A percentile compares a stretch with the other conserved stretches of the same genome.
Evolutionary conservation across 2,329 filamentous ascomycete species (phyloP).

Genomic region (Claviceps lovelessii): DNA sequence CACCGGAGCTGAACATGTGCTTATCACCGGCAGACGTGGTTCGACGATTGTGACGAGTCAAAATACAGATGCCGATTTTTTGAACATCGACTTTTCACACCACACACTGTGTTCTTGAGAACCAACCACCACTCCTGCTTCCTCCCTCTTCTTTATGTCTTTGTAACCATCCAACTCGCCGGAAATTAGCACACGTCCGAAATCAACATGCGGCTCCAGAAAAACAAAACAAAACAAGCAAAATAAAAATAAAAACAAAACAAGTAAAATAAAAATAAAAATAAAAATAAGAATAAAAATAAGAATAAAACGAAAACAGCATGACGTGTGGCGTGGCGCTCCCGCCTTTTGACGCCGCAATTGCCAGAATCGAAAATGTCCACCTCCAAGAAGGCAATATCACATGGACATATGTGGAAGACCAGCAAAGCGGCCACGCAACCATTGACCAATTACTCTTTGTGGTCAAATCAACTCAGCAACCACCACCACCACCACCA

Average conservation of each 20-base stretch:
- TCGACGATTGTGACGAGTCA: not conserved
- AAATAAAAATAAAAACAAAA: not conserved
- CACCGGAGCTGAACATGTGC: not conserved
- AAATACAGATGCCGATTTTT: not conserved
- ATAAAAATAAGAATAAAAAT: not conserved
- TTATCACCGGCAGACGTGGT: not conserved
- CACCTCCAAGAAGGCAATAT: conserved; percentile 12
- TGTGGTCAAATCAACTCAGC: conserved; percentile 6
- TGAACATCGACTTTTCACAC: not conserved
- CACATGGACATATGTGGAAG: conserved; percentile 13
- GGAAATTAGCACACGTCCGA: not conserved
- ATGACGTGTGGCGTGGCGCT: not conserved
- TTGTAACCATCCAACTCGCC: not conserved
- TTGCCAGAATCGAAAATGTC: conserved; percentile 9
- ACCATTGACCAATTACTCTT: conserved; percentile 17
- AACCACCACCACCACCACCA: not conserved
- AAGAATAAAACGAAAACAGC: too few relatives aligned
- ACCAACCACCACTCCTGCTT: too few relatives aligned
- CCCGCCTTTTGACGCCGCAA: not conserved
- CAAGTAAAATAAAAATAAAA: not conserved
- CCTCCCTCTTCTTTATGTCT: not conserved
- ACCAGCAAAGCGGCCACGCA: conserved; percentile 6
- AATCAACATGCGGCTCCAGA: too few relatives aligned
- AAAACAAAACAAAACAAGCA: not conserved
- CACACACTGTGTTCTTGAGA: not conserved